Base-by-base conservation (phyloP, 192 early-diverging fungal genomes). In the Dissophora ornata region DNA sequence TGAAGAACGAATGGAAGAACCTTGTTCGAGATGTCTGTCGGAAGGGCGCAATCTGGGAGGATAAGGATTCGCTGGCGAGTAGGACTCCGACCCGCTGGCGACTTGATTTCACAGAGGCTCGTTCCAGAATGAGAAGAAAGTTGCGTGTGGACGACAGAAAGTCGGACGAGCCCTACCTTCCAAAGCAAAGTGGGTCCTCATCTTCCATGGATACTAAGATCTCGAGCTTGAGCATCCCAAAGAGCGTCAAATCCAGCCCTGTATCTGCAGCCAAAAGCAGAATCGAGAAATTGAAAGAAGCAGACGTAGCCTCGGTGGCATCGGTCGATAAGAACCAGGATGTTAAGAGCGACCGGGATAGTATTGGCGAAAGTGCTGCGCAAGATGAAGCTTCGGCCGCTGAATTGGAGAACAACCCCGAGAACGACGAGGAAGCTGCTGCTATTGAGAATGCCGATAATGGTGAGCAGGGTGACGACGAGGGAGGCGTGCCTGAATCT, bases 41-140 rank as follows among this genome's bases (percentile, higher is more conserved):
- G 11, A 90, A 90, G 57, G 81, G 87, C 16, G 87, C 89, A 3
- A 79, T 91, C 19, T 89, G 88, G 89, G 86, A 87, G 15, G 68
- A 79, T 28, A 80, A 86, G 46, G 69, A 71, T 26, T 48, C 55
- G 0, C 33, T 60, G 3, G 36, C 55, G 1, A 59, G 53, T 32
- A 57, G 62, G 34, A 67, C 74, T 26, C 73, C 73, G 11, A 67
- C 55, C 2, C 58, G 64, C 38, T 90, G 88, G 88, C 71, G 80
- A 57, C 54, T 90, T 3, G 88, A 89, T 65, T 84, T 84, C 54
- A 88, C 87, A 33, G 87, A 88, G 66, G 84, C 85, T 15, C 69
- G 79, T 12, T 69, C 79, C 22, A 59, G 82, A 19, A 86, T 82
- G 80, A 52, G 69, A 19, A 44, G 68, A 16, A 77, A 77, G 30